Evolutionary conservation across 78 protist genomes (phyloP).

Genomic region (slime mould (Dictyostelium discoideum)): DNA sequence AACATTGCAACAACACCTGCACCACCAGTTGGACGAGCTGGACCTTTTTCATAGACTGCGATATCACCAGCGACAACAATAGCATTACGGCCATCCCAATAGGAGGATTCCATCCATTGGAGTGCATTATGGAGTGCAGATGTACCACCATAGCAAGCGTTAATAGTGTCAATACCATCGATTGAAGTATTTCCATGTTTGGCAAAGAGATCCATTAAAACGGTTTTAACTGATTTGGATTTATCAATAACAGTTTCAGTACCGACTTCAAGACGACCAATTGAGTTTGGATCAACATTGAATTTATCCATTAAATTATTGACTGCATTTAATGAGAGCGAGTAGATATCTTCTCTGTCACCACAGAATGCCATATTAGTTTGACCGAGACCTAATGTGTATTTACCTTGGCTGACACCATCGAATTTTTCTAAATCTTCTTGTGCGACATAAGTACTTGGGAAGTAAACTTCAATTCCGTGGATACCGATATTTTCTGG

Average conservation of each 20-base stretch:
- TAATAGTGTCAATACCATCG: conserved; percentile 88
- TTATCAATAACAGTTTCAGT: conserved; percentile 97
- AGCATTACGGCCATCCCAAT: conserved; percentile 97
- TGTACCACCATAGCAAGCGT: conserved; percentile 99
- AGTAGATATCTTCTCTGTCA: conserved; percentile 96
- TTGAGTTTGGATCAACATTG: conserved; percentile 67
- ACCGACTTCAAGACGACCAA: conserved; percentile 97
- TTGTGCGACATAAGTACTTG: conserved; percentile 89
- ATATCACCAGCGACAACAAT: conserved; percentile 95
- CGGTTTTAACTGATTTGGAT: conserved; percentile 93
- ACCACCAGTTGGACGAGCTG: conserved; percentile 92
- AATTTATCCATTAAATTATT: conserved; percentile 84
- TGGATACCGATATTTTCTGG: conserved; percentile 93
- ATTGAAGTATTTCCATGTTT: conserved; percentile 78
- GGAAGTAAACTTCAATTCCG: conserved; percentile 96
- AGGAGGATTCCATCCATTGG: conserved; percentile 94
- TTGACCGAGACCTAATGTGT: conserved; percentile 97
- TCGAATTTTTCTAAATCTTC: conserved; percentile 84
- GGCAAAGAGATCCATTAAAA: conserved; percentile 90
- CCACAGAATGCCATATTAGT: conserved; percentile 90
- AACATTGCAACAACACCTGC: conserved; percentile 98
- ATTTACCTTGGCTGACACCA: conserved; percentile 93
- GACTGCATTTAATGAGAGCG: conserved; percentile 91
- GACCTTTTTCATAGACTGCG: conserved; percentile 93
- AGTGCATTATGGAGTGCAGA: conserved; percentile 92